phyloP scores from a whole-genome alignment of 768 basidiomycete species.

The Lactarius akahatsu region DNA sequence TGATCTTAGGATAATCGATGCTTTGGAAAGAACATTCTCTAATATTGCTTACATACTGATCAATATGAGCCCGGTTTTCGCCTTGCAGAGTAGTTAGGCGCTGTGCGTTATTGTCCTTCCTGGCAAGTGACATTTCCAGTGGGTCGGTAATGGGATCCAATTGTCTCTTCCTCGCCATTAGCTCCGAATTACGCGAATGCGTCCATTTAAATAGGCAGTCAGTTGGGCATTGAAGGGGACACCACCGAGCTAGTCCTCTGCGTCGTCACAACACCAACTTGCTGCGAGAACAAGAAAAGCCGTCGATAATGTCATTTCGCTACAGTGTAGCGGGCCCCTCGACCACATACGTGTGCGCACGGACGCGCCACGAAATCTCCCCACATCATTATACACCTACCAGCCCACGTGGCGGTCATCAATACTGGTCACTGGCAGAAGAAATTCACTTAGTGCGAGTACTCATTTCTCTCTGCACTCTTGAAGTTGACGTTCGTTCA shows the following conservation, averaged over 20 bases:
- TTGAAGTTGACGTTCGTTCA: background rate
- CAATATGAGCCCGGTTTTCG: background rate
- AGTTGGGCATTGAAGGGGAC: background rate
- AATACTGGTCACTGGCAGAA: background rate
- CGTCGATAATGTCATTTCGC: constrained; percentile 12
- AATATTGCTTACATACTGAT: background rate
- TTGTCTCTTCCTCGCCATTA: background rate
- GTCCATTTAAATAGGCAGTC: background rate
- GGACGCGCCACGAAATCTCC: constrained; percentile 5
- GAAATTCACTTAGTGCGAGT: background rate
- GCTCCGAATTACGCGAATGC: background rate
- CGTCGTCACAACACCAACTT: background rate
- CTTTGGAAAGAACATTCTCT: background rate
- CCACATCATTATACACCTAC: background rate
- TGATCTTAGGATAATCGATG: constrained; percentile 1
- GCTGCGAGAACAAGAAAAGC: background rate
- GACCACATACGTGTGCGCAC: constrained; percentile 18
- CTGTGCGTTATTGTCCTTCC: background rate
- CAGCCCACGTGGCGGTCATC: background rate
- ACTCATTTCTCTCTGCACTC: background rate
- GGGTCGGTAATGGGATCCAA: background rate
- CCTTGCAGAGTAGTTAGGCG: background rate
- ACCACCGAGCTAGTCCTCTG: background rate
- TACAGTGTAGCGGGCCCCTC: constrained; percentile 28
- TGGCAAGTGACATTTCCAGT: background rate